Base-by-base conservation (phyloP, 129 eudicot genomes). In the Pittosporum tobira region DNA sequence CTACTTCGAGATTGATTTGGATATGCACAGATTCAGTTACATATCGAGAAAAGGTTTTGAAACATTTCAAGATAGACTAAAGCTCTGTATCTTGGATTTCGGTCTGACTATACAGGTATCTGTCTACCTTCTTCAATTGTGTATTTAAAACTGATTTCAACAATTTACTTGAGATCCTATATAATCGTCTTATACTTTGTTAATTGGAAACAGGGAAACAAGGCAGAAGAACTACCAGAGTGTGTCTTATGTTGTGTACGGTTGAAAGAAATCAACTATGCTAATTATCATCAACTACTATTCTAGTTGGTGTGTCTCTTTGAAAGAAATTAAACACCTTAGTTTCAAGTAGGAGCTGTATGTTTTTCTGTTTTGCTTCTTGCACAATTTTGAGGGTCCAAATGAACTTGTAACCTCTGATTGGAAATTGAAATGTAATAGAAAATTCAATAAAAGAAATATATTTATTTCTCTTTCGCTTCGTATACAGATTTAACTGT, bases 91-190 rank as follows among this genome's bases (percentile, higher is more conserved):
- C 52, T 59, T 93, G 37, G 99, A 93, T 71, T 84, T 87, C 60
- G 99, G 99, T 23, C 84, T 87, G 51, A 87, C 99, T 8, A 81
- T 93, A 48, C 99, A 93, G 99, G 99, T 87, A 67, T 6, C 36
- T 22, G 21, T 27, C 24, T 54, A 61, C 63, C 48, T 23, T 25
- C 10, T 18, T 51, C 13, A 19, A 56, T 3, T 22, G 40, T 11
- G 29, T 11, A 22, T 34, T 9, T 6, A 36, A 38, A 1, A 12
- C 14, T 13, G 22, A 37, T 26, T 8, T n/a, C 6, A 8, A 21
- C 2, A 11, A 8, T 58, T 44, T 62, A 25, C 27, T 22, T 20
- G n/a, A 24, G 54, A 30, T 48, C 20, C 16, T 5, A 48, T 23
- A 1, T 31, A 0, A 16, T 18, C 1, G 11, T 31, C 13, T 28